Percentiles rank a stretch among this genome's conserved stretches.
phyloP scores from a whole-genome alignment of 495 filamentous ascomycete genomes.

The Penicillium salamii region DNA sequence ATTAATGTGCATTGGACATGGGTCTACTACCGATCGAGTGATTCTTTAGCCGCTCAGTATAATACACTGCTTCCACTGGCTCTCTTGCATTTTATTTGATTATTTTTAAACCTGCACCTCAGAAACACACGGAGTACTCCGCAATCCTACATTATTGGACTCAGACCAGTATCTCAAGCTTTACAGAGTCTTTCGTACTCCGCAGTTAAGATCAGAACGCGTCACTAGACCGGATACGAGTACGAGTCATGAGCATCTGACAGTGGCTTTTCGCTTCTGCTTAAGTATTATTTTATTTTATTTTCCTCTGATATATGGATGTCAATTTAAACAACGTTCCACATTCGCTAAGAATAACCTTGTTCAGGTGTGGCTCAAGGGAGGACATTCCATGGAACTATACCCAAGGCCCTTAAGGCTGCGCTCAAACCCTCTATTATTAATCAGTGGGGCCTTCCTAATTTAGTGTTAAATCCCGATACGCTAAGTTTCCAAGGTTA shows the following conservation, averaged over 20 bases:
- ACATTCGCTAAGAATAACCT: conserved; percentile 8
- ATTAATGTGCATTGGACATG: not conserved
- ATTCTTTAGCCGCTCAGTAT: too few relatives aligned
- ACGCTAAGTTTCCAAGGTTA: conserved; percentile 7
- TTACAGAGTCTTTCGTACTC: too few relatives aligned
- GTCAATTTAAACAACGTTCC: conserved; percentile 8
- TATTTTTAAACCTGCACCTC: too few relatives aligned
- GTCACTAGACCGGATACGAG: conserved; percentile 25
- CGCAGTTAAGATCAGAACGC: conserved; percentile 21
- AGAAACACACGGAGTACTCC: too few relatives aligned
- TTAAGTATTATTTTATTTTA: too few relatives aligned
- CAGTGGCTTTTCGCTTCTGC: conserved; percentile 25
- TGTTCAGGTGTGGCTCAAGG: conserved; percentile 7
- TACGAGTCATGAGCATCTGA: conserved; percentile 22
- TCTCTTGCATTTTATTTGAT: not conserved
- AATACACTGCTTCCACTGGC: too few relatives aligned
- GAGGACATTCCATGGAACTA: not conserved
- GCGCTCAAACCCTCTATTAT: conserved; percentile 11
- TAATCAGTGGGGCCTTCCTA: conserved; percentile 5
- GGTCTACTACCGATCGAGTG: not conserved
- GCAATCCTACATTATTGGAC: too few relatives aligned
- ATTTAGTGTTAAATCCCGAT: conserved; percentile 15
- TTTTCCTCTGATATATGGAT: conserved; percentile 4
- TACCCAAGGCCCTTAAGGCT: too few relatives aligned
- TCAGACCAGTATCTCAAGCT: conserved; percentile 16